Evolutionary conservation across 306 rosid species (phyloP).

Genomic region (Boehmeria nivea): DNA sequence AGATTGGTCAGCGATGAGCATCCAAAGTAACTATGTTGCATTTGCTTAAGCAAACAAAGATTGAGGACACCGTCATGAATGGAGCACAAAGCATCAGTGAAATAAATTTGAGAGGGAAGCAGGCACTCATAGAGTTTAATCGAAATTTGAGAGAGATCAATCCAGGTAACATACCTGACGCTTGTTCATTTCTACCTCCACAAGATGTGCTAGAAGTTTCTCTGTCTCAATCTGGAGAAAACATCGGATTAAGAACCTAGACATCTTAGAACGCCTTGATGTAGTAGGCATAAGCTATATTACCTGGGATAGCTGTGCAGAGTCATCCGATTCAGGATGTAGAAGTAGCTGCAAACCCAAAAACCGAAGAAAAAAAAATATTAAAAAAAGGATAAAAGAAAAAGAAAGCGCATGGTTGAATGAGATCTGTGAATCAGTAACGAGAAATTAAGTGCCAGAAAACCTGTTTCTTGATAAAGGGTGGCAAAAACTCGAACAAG

Average conservation of each 20-base stretch:
- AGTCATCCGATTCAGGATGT: constrained; percentile 94
- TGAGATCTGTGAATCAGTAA: neutral
- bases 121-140: neutral
- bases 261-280: constrained; percentile 10
- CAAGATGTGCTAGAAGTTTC: constrained; percentile 93
- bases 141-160: neutral
- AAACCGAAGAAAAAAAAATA: neutral
- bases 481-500: constrained; percentile 87
- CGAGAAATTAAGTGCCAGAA: neutral
- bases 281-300: constrained; percentile 2
- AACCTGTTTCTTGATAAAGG: constrained; percentile 88
- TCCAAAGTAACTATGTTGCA: neutral
- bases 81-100: neutral
- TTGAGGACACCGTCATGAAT: neutral
- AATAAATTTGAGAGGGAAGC: neutral
- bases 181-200: constrained; percentile 83
- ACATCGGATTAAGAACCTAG: constrained; percentile 20
- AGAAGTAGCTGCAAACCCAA: constrained; percentile 62
- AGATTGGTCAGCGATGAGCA: constrained; percentile 3
- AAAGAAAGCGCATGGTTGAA: neutral
- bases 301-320: constrained; percentile 99
- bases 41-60: neutral
- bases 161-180: constrained; percentile 55
- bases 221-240: constrained; percentile 89
- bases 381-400: neutral